phyloP scores from a whole-genome alignment of 2,329 filamentous ascomycete species.

The Rhynchosporium agropyri region DNA sequence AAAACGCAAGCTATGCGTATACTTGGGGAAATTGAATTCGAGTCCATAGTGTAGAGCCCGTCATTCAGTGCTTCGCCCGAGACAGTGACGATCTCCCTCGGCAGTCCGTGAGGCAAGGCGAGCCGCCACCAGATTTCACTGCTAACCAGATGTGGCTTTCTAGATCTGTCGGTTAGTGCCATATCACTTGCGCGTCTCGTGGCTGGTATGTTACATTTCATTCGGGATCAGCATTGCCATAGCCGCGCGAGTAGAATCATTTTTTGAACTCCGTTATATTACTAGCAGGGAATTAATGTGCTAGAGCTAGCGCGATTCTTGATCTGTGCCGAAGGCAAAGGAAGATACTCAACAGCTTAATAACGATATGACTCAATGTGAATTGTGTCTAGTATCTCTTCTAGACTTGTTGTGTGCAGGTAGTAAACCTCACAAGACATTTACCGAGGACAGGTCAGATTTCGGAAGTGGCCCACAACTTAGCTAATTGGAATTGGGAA shows the following conservation, averaged over 20 bases:
- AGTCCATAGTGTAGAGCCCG: constrained; percentile 17
- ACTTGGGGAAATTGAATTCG: constrained; percentile 6
- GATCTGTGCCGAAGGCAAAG: too few relatives aligned
- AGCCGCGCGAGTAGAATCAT: constrained; percentile 14
- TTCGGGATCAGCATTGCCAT: constrained; percentile 13
- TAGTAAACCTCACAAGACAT: too few relatives aligned
- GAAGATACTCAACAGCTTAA: too few relatives aligned
- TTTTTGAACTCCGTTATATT: not conserved
- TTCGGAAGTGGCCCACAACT: too few relatives aligned
- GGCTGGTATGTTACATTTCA: not conserved
- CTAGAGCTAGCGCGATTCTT: too few relatives aligned
- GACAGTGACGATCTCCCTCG: constrained; percentile 30
- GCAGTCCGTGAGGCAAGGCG: constrained; percentile 16
- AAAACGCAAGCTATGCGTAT: constrained; percentile 1
- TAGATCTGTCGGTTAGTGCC: constrained; percentile 13
- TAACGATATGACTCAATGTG: too few relatives aligned
- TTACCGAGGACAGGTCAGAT: too few relatives aligned
- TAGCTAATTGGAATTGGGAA: too few relatives aligned
- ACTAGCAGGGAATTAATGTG: not conserved
- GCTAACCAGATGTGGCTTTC: constrained; percentile 18
- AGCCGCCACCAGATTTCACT: constrained; percentile 8
- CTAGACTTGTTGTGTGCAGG: too few relatives aligned
- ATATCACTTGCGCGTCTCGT: constrained; percentile 8
- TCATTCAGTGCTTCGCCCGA: not conserved
- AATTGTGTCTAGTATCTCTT: too few relatives aligned